Evolutionary conservation across 2,329 filamentous ascomycete species (phyloP).

Genomic region (Diplodia corticola): DNA sequence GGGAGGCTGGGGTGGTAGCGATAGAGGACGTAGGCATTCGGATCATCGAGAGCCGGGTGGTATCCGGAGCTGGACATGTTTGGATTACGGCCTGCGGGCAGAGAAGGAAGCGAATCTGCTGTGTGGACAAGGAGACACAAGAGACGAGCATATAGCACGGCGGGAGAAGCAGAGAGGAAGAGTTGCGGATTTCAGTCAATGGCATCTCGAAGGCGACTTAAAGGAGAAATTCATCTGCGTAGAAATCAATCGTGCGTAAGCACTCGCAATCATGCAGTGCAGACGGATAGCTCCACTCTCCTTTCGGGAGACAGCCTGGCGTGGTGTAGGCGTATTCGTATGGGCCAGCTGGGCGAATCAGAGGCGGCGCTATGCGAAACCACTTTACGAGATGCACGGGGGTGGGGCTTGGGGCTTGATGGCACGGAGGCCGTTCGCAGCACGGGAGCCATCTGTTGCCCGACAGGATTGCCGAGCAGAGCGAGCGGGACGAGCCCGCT

Average conservation of each 20-base stretch:
- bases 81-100: too few species aligned
- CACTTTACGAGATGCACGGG: background rate
- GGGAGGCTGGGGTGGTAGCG: conserved; percentile 35
- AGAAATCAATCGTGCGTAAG: background rate
- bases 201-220: background rate
- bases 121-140: background rate
- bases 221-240: background rate
- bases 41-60: conserved; percentile 1
- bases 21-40: conserved; percentile 29
- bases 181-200: background rate
- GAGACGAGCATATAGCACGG: background rate
- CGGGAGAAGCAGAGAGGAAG: background rate
- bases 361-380: background rate
- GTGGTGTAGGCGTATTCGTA: conserved; percentile 15
- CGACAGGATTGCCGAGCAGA: background rate
- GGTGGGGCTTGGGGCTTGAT: background rate
- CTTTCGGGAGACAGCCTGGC: background rate
- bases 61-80: conserved; percentile 2
- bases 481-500: background rate
- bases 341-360: background rate
- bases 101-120: background rate
- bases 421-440: background rate
- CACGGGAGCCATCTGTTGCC: background rate
- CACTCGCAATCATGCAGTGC: background rate
- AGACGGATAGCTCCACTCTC: conserved; percentile 22